Evolutionary conservation across 345 rosid genomes (phyloP).

Genomic region (Aquilaria sinensis): DNA sequence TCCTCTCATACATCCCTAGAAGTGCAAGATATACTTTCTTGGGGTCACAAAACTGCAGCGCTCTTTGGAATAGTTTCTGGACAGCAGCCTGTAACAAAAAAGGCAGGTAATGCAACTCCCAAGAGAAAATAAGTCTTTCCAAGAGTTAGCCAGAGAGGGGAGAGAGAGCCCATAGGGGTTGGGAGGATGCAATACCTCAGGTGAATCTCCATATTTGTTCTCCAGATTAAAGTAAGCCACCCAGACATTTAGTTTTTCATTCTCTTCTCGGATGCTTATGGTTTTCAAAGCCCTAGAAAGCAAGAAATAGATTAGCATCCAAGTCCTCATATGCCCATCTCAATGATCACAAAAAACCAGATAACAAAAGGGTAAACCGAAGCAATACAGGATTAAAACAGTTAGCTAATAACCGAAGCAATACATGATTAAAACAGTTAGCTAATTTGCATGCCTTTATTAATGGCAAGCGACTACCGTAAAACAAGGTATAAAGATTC

Average conservation of each 20-base stretch:
- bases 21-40: conserved; percentile 79
- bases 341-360: too few relatives aligned
- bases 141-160: neutral
- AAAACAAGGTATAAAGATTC: too few relatives aligned
- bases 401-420: too few relatives aligned
- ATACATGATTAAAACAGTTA: too few relatives aligned
- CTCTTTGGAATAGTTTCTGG: conserved; percentile 72
- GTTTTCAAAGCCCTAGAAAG: conserved; percentile 81
- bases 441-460: too few relatives aligned
- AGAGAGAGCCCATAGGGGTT: neutral
- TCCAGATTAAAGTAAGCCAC: conserved; percentile 95
- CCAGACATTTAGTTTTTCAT: conserved; percentile 93
- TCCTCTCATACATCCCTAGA: conserved; percentile 78
- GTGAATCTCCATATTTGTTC: conserved; percentile 88
- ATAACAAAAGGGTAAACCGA: too few relatives aligned
- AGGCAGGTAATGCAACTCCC: conserved; percentile 2
- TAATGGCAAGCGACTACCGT: too few relatives aligned
- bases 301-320: neutral
- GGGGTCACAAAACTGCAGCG: conserved; percentile 81
- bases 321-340: too few relatives aligned
- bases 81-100: conserved; percentile 69
- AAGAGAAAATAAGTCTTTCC: neutral
- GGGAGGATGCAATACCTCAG: conserved; percentile 47
- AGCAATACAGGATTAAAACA: too few relatives aligned
- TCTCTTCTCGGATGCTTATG: conserved; percentile 84